phyloP scores from a whole-genome alignment of 768 basidiomycete species.

The Hypsizygus marmoreus region DNA sequence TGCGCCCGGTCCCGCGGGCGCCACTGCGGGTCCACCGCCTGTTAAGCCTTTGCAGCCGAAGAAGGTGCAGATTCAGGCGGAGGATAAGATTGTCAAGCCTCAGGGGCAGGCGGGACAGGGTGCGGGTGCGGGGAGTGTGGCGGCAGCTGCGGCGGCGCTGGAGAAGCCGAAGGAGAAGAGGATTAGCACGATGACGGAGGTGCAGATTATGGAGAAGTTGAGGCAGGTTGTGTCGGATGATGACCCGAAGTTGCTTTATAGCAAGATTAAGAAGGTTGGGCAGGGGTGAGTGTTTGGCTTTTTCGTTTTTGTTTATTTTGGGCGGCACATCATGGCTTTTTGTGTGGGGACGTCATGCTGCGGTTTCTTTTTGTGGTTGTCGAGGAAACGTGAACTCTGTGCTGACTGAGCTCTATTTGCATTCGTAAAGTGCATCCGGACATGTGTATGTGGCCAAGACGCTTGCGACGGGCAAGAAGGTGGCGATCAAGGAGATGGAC shows the following conservation, averaged over 20 bases:
- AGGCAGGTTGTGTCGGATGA: conserved; percentile 83
- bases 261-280: conserved; percentile 98
- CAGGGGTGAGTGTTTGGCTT: conserved; percentile 74
- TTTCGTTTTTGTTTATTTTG: not conserved
- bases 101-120: conserved; percentile 42
- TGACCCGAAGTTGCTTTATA: conserved; percentile 88
- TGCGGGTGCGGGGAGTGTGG: conserved; percentile 58
- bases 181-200: conserved; percentile 95
- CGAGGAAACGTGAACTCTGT: not conserved
- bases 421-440: conserved; percentile 77
- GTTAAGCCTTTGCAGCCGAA: conserved; percentile 83
- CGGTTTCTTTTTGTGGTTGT: not conserved
- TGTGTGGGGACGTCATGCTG: conserved; percentile 6
- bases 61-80: conserved; percentile 65
- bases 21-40: conserved; percentile 54
- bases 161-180: conserved; percentile 83
- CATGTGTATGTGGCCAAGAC: conserved; percentile 98
- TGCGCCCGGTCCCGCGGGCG: conserved; percentile 47
- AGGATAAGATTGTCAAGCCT: conserved; percentile 47
- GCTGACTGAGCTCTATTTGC: conserved; percentile 14
- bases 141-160: conserved; percentile 72
- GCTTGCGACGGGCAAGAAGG: conserved; percentile 78
- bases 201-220: conserved; percentile 98
- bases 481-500: conserved; percentile 99
- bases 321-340: too few species aligned